Evolutionary conservation across 164 flowering plant genomes (phyloP), one percentile per base, ranked within the genome.

Genomic region (Dillenia turbinata): DNA sequence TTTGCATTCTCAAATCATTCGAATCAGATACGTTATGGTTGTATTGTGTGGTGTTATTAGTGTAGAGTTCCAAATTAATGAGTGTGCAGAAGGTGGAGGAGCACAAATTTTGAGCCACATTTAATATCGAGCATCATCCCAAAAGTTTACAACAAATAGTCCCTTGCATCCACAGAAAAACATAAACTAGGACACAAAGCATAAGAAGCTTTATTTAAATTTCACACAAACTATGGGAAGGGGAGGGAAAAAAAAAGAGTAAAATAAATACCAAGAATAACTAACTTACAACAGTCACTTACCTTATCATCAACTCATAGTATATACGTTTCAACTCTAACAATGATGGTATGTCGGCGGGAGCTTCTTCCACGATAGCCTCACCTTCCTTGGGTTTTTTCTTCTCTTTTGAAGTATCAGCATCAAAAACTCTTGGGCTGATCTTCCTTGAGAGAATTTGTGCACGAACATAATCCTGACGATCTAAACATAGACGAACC

Each of bases 361-460:
- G 92, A 65, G 98, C 85, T 69, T 88, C 96, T 72, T 92, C 96
- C 62, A 92, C 89, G 62, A 94, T 52, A 69, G 69, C 75, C 65
- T 94, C 98, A 58, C 92, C 97, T 84, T 94, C 98, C 71, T 94
- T 94, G 2, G 96, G 80, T 62, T 87, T 90, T 62, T 90, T 90
- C 93, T 94, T 94, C 62, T 87, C 98, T 67, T 94, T 94, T 40
- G 88, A 77, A 49, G 86, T 26, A 70, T 87, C 96, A 59, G 77
- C 85, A 66, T 86, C 90, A 78, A 94, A 94, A 54, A 89, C 97
- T 63, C 97, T 77, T 19, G 92, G 84, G 71, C 90, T 94, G 51
- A 94, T 94, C 79, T 87, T 94, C 75, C 93, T 85, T 9, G 98
- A 90, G 10, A 94, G 89, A 19, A 94, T 94, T 66, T 90, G 98